Base-by-base conservation (phyloP, 2,329 filamentous ascomycete genomes). In the Aureobasidium subglaciale region DNA sequence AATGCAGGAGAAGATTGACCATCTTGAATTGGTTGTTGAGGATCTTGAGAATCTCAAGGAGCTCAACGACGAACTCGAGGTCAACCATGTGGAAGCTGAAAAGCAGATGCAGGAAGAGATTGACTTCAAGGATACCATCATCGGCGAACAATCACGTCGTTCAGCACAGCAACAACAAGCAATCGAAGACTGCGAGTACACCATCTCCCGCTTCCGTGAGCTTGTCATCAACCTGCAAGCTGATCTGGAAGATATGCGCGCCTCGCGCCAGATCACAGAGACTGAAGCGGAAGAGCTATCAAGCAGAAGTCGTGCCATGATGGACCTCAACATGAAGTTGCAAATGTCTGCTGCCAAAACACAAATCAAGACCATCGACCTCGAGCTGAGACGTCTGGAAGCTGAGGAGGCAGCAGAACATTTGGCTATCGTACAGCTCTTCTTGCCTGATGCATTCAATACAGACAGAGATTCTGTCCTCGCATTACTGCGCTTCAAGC, bases 71-170 rank as follows among this genome's bases (percentile, higher is more conserved):
- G 93, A 99, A 71, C 82, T 99, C 3, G 91, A 96, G 68, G 82
- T 89, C 63, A 96, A 96, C 66, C 91, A 96, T 66, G 82, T 93
- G 4, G 90, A 96, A 66, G 88, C 90, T 32, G 89, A 95, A 68
- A 95, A 92, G 69, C 91, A 97, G 67, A 82, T 99, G 71, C 90
- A 96, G 68, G 88, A 95, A 63, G 91, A 96, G 64, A 82, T 97
- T 55, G 91, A 96, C 67, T 87, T 90, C 72, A 89, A 88, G 68
- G 91, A 96, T 61, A 82, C 80, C 55, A 75, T 96, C 58, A 87
- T 96, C 60, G 78, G 82, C n/a, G 92, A 97, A 66, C 87, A 95
- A 65, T 79, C 80, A 30, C 84, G 86, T 56, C 83, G 85, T 60
- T 80, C 86, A 5, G 77, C 78, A 3, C 83, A 91, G 65, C 90